Base-by-base conservation (phyloP, 176 grass and related monocot species). In the Tuctoria greenei region DNA sequence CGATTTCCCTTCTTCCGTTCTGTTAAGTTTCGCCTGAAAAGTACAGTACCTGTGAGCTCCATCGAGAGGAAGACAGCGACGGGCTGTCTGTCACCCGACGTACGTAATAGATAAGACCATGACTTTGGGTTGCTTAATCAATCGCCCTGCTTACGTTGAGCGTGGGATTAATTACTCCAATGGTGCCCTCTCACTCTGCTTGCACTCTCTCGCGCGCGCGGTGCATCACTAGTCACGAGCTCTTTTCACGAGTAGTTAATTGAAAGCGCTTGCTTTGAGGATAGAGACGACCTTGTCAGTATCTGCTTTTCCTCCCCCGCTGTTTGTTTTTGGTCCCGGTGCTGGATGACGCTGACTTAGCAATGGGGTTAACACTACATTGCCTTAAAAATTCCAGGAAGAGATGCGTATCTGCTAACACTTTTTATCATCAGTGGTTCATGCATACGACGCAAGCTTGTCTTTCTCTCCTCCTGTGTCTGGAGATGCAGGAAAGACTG, bases 101-200 rank as follows among this genome's bases (percentile, higher is more conserved):
- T 77, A 45, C 49, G 85, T 77, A 77, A 87, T 31, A 73, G 85
- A 72, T 82, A 77, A 78, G 85, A 67, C 73, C 73, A 36, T 24
- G 72, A 25, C 58, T 21, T 72, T 24, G 66, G 13, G 15, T 72
- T 82, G 67, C 79, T 52, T 78, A 51, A 77, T 72, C 27, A 66
- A 60, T 77, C 59, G 60, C 51, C 61, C 51, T 61, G 63, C 72
- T 61, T 83, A 68, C 52, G 40, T 58, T 55, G 63, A 83, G 64
- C 72, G 52, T 28, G 63, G 35, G 59, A 68, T 34, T 81, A 56
- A 45, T 25, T 72, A 65, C 34, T 78, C 57, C 21, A n/a, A 28
- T 23, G 65, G 55, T 75, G 64, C 25, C 10, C 31, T 23, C 60
- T 25, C 52, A 20, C 63, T 74, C 66, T 72, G 50, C 71, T n/a